Evolutionary conservation across 1,284 basidiomycete species (phyloP).

Genomic region (Tylopilus orsonianus): DNA sequence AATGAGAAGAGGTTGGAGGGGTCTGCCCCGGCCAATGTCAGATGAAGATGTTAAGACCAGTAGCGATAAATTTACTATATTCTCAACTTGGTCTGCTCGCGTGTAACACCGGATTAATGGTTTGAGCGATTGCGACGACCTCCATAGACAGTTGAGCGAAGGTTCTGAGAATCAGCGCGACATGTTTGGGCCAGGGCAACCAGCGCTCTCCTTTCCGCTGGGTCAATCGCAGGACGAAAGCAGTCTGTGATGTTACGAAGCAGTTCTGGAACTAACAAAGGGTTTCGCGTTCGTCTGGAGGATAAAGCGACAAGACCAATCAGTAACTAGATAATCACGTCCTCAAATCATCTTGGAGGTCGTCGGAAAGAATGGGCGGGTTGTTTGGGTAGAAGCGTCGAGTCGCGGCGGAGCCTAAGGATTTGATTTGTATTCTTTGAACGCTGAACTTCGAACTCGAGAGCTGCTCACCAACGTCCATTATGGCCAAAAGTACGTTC

Average conservation of each 20-base stretch:
- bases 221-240: background rate
- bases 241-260: slow-evolving; percentile 12
- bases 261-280: slow-evolving; percentile 12
- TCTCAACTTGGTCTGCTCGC: background rate
- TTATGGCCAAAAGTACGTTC: slow-evolving; percentile 6
- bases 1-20: slow-evolving; percentile 15
- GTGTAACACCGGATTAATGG: slow-evolving; percentile 20
- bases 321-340: too few species aligned
- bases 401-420: too few species aligned
- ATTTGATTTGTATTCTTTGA: too few species aligned
- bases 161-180: slow-evolving; percentile 7
- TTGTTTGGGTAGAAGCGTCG: too few species aligned
- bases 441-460: too few species aligned
- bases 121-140: slow-evolving; percentile 10
- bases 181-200: slow-evolving; percentile 10
- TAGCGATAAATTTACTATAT: background rate
- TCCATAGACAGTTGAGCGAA: slow-evolving; percentile 20
- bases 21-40: slow-evolving; percentile 8
- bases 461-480: background rate
- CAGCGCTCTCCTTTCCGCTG: background rate
- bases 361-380: too few species aligned
- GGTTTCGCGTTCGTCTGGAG: background rate
- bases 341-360: too few species aligned
- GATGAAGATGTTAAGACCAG: background rate
- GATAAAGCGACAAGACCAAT: background rate